Percentiles rank a stretch among this genome's conserved stretches.
These are phyloP conservation scores for Marasmius sp. DNA, from an alignment of 1,284 basidiomycete genomes.

Conservation along the genomic window DNA sequence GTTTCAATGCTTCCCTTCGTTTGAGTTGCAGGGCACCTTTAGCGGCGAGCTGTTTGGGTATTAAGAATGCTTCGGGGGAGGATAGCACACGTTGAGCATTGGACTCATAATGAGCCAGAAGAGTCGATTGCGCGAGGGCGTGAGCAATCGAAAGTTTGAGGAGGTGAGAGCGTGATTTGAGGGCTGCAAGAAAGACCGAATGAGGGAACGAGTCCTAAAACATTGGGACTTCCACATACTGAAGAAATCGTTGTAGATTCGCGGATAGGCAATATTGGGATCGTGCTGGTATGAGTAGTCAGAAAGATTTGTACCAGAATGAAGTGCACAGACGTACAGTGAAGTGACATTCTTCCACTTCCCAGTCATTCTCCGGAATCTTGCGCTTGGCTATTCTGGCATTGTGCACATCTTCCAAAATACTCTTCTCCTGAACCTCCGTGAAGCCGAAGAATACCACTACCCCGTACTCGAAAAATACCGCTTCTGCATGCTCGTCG, in stretches of 20 bases:
- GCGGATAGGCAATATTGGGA: constrained; percentile 77
- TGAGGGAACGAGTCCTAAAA: constrained; percentile 5
- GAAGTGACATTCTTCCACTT: constrained; percentile 89
- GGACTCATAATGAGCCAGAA: constrained; percentile 88
- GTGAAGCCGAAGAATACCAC: constrained; percentile 86
- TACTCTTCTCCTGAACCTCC: constrained; percentile 73
- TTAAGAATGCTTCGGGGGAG: constrained; percentile 73
- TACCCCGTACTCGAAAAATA: constrained; percentile 88
- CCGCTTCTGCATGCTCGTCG: constrained; percentile 73
- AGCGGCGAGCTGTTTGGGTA: constrained; percentile 83
- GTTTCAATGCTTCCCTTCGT: constrained; percentile 80
- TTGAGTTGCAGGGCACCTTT: constrained; percentile 80
- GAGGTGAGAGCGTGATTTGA: constrained; percentile 86
- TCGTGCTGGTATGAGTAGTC: constrained; percentile 63
- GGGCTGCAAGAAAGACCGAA: constrained; percentile 46
- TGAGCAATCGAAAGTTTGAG: constrained; percentile 91
- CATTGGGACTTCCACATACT: constrained; percentile 46
- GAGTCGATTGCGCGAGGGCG: constrained; percentile 92
- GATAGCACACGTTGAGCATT: constrained; percentile 79
- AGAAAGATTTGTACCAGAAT: neutral
- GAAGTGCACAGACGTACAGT: constrained; percentile 46
- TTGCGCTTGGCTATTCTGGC: constrained; percentile 66
- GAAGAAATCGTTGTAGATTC: constrained; percentile 92
- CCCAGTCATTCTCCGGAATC: constrained; percentile 75
- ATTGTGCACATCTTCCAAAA: constrained; percentile 80